phyloP scores from a whole-genome alignment of 1,284 basidiomycete genomes.

The Prillingera fragicola region DNA sequence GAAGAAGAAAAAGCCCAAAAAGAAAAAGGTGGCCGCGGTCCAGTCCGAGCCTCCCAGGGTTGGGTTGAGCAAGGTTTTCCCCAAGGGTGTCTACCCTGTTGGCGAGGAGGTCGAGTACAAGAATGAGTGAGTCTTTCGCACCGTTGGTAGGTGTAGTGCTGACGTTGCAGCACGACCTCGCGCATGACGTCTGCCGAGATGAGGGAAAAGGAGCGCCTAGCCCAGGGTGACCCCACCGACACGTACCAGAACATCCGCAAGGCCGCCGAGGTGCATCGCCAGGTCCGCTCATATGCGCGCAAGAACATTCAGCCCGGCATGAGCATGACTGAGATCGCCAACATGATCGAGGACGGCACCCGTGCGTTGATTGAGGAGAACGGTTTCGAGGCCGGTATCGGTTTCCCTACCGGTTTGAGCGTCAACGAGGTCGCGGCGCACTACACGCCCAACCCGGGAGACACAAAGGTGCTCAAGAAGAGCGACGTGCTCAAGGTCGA shows the following conservation, averaged over 20 bases:
- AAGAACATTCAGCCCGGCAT: constrained; percentile 86
- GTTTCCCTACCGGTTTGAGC: constrained; percentile 95
- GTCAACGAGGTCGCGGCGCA: constrained; percentile 95
- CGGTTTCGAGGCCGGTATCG: constrained; percentile 72
- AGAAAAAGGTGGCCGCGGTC: constrained; percentile 51
- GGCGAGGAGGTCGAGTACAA: constrained; percentile 90
- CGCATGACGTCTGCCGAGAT: constrained; percentile 88
- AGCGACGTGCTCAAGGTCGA: constrained; percentile 95
- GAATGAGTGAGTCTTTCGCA: constrained; percentile 61
- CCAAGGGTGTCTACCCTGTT: constrained; percentile 77
- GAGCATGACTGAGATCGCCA: constrained; percentile 89
- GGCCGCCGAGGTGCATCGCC: constrained; percentile 92
- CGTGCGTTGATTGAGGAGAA: constrained; percentile 86
- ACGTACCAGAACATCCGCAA: constrained; percentile 86
- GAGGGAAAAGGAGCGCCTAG: constrained; percentile 71
- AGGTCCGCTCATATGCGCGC: constrained; percentile 76
- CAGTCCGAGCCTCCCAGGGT: constrained; percentile 94
- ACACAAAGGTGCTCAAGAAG: constrained; percentile 73
- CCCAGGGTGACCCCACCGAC: constrained; percentile 68
- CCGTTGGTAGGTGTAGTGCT: constrained; percentile 1
- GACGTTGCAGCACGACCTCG: constrained; percentile 63
- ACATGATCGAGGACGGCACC: constrained; percentile 87
- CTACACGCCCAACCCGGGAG: constrained; percentile 93
- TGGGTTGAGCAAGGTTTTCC: constrained; percentile 83
- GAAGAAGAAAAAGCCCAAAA: constrained; percentile 90